Evolutionary conservation across 768 basidiomycete genomes (phyloP).

Genomic region (Boletus eberwhitei): DNA sequence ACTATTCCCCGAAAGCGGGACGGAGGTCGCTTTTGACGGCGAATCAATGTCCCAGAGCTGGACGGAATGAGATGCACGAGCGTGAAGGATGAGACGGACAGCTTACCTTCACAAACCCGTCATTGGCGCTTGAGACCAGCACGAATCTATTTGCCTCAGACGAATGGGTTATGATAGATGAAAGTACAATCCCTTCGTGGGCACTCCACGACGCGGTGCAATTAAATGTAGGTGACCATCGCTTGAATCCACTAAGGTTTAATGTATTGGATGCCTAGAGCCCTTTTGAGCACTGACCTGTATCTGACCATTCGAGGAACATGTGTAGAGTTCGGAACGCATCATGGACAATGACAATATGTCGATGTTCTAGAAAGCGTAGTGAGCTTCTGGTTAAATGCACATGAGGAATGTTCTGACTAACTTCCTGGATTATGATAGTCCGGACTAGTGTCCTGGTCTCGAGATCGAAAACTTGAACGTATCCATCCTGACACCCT

Average conservation of each 20-base stretch:
- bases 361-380: constrained; percentile 57
- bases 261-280: background rate
- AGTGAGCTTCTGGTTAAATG: background rate
- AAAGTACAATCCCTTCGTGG: constrained; percentile 80
- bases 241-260: constrained; percentile 36
- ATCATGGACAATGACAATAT: constrained; percentile 78
- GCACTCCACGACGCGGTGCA: constrained; percentile 80
- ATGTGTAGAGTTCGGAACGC: constrained; percentile 60
- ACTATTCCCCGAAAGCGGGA: background rate
- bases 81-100: background rate
- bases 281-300: constrained; percentile 43
- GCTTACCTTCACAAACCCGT: constrained; percentile 76
- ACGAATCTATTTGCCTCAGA: constrained; percentile 21
- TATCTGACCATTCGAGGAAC: constrained; percentile 65
- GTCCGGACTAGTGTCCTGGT: constrained; percentile 84
- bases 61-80: background rate
- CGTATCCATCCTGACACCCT: constrained; percentile 91
- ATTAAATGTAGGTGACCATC: constrained; percentile 83
- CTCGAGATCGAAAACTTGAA: constrained; percentile 88
- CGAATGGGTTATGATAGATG: constrained; percentile 58
- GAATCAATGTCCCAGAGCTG: constrained; percentile 55
- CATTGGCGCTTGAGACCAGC: constrained; percentile 80
- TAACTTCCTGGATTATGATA: constrained; percentile 80
- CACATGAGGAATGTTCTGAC: constrained; percentile 2
- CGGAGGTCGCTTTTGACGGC: constrained; percentile 8